Percentiles rank a stretch among this genome's conserved stretches.
Evolutionary conservation across 2,329 filamentous ascomycete genomes (phyloP).

Genomic region (Tolypocladium album): DNA sequence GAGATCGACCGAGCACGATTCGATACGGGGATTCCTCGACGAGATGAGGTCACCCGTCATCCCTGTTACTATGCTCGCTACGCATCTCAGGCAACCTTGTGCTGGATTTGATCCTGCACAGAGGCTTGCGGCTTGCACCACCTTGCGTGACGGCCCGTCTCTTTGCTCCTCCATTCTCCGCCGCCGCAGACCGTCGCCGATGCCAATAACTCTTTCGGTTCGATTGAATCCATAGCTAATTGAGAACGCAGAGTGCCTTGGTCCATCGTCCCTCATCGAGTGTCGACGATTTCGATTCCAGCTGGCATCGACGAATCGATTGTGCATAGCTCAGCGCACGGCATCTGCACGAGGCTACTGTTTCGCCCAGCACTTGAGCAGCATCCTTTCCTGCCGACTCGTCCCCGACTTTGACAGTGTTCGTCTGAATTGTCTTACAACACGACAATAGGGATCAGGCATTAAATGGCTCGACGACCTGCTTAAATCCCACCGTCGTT

Average conservation of each 20-base stretch:
- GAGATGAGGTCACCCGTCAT: not conserved
- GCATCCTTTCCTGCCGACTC: constrained; percentile 4
- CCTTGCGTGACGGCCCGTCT: not conserved
- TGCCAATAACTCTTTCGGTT: not conserved
- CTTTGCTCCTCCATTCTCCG: not conserved
- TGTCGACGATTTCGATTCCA: not conserved
- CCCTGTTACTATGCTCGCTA: not conserved
- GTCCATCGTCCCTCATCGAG: not conserved
- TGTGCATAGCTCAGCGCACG: not conserved
- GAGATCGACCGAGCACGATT: not conserved
- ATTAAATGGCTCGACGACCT: constrained; percentile 22
- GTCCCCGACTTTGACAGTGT: not conserved
- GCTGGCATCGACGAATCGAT: not conserved
- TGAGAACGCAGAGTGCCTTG: not conserved
- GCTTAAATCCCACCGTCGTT: constrained; percentile 8
- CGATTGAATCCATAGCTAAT: not conserved
- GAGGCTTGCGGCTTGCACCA: not conserved
- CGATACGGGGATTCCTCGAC: not conserved
- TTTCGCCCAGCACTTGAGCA: constrained; percentile 5
- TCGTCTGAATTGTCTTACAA: constrained; percentile 8
- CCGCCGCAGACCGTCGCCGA: not conserved
- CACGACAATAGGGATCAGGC: constrained; percentile 9
- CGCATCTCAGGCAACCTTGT: not conserved
- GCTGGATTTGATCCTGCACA: not conserved
- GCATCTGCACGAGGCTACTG: not conserved